phyloP scores from a whole-genome alignment of 257 asterid species.

The Solanum lignicaule region DNA sequence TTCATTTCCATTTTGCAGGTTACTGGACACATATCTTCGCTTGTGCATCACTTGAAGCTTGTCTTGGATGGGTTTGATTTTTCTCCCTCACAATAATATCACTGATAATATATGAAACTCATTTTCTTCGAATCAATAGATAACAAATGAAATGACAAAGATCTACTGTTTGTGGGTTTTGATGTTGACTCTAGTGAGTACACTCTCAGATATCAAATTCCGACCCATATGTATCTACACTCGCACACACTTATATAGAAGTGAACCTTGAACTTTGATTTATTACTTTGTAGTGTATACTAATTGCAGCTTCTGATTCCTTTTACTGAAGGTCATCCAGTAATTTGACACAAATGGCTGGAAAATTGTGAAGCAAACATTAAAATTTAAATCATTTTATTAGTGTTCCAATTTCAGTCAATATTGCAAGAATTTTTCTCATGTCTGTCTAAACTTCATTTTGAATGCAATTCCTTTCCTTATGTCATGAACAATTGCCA shows the following conservation, averaged over 20 bases:
- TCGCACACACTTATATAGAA: neutral
- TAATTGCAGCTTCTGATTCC: neutral
- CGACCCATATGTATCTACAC: neutral
- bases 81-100: constrained; percentile 9
- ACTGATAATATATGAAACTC: constrained; percentile 1
- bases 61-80: constrained; percentile 89
- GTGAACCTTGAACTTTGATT: neutral
- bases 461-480: neutral
- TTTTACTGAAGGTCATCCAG: neutral
- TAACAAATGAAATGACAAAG: neutral
- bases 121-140: neutral
- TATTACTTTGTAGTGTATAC: neutral
- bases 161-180: neutral
- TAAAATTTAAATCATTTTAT: neutral
- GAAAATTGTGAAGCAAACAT: neutral
- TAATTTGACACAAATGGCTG: neutral
- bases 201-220: neutral
- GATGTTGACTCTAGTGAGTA: neutral
- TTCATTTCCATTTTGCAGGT: constrained; percentile 41
- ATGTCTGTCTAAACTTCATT: neutral
- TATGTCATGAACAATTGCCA: neutral
- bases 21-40: constrained; percentile 91
- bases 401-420: neutral
- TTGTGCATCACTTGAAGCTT: constrained; percentile 95
- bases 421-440: neutral